Base-by-base conservation (phyloP, 192 early-diverging fungal species). In the Gaertneriomyces sp. region DNA sequence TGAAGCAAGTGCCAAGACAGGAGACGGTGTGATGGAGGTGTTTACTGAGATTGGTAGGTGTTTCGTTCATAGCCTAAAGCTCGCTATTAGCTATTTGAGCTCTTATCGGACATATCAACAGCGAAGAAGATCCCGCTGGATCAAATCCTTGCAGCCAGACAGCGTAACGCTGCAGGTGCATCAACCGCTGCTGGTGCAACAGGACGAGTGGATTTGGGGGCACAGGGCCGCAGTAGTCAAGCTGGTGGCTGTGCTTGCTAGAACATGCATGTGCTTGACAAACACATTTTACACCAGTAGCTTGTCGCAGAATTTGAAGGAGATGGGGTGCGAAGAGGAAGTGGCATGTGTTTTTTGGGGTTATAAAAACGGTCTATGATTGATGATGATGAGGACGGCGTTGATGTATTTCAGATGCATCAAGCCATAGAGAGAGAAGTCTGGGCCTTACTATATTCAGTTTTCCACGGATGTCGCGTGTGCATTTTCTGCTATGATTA, bases 1-100 rank as follows among this genome's bases (percentile, higher is more conserved):
- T 64, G 93, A 98, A 80, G 91, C 96, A 40, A 87, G 83, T 20
- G 89, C 96, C 50, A 92, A 92, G 75, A 85, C 87, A 2, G 92
- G 93, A 4, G 83, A 89, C 44, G 88, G 86, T 50, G 91, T 98
- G 4, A 83, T 88, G 39, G 88, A 94, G 61, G 88, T 94, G 16
- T 96, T 96, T 69, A 94, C 88, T 41, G 93, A 98, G 69, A 92
- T 98, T 77, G 87, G 81, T 83, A 58, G 17, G 66, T 58, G 14
- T 52, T 38, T 57, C 62, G 11, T 5, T 43, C 0, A 51, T 41
- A 14, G 4, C 12, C 12, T 49, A 41, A 9, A 39, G 14, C 47
- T 19, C n/a, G 8, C 12, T 19, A 0, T 6, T 38, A 62, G 14
- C 9, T 10, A n/a, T 17, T 17, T 47, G 38, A 16, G 1, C 50